phyloP scores from a whole-genome alignment of 169 alveolate species.

The Theileria parva region DNA sequence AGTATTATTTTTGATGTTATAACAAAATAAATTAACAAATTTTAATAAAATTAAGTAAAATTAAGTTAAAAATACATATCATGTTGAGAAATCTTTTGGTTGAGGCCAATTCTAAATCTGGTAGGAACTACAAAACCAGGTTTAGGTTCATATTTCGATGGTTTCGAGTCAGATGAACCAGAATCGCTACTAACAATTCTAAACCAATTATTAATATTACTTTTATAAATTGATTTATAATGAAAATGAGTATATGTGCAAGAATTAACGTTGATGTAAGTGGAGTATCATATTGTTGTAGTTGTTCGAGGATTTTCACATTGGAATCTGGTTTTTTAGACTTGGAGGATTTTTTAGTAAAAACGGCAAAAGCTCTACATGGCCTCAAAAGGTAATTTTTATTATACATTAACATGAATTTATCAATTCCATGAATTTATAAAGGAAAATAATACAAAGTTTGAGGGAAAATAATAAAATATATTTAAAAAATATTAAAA shows the following conservation, averaged over 20 bases:
- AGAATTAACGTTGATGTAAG: slow-evolving; percentile 23
- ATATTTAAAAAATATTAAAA: background rate
- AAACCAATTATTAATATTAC: background rate
- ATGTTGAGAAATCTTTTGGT: slow-evolving; percentile 40
- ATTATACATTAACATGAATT: background rate
- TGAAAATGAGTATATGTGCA: background rate
- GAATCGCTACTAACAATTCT: slow-evolving; percentile 7
- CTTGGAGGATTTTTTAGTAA: background rate
- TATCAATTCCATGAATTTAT: background rate
- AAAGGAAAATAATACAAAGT: background rate
- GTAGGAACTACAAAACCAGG: slow-evolving; percentile 65
- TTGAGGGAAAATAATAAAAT: background rate
- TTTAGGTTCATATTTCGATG: slow-evolving; percentile 26
- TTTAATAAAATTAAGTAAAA: background rate
- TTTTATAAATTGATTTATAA: background rate
- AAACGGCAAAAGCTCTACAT: background rate
- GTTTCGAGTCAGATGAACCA: slow-evolving; percentile 21
- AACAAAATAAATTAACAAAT: background rate
- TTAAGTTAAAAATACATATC: slow-evolving; percentile 10
- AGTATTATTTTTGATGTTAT: background rate
- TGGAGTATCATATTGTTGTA: slow-evolving; percentile 51
- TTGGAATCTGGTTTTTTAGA: slow-evolving; percentile 7
- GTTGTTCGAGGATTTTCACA: background rate
- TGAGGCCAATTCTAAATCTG: slow-evolving; percentile 46
- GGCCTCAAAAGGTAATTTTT: background rate